Percentiles rank a stretch among this genome's conserved stretches.
These are phyloP conservation scores for Paraphoma chrysanthemicola DNA, from an alignment of 2,329 filamentous ascomycete genomes.

Conservation along the genomic window DNA sequence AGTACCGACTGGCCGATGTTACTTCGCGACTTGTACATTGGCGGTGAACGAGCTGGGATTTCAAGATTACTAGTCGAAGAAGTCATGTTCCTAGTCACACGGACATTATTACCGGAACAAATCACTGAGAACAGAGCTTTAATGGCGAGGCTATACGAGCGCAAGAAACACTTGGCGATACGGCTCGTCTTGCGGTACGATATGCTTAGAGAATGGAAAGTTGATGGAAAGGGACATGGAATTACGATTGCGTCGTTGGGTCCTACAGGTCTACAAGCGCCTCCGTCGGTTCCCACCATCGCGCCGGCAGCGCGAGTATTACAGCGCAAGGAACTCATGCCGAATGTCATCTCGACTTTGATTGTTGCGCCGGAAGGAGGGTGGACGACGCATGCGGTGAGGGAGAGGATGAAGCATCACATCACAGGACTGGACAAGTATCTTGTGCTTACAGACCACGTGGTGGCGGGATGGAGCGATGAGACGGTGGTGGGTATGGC, in stretches of 20 bases:
- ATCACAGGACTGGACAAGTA: constrained; percentile 32
- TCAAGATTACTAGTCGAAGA: constrained; percentile 14
- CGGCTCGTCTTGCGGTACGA: constrained; percentile 34
- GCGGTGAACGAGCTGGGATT: constrained; percentile 19
- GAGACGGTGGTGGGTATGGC: constrained; percentile 10
- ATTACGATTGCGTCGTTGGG: constrained; percentile 13
- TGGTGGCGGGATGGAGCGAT: constrained; percentile 22
- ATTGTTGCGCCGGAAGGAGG: constrained; percentile 23
- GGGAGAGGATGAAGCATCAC: constrained; percentile 39
- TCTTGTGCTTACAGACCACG: constrained; percentile 27
- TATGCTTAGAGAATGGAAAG: constrained; percentile 32
- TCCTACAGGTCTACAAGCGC: not conserved
- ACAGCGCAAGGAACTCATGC: constrained; percentile 13
- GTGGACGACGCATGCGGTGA: constrained; percentile 21
- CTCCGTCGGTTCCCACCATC: not conserved
- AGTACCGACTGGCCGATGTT: not conserved
- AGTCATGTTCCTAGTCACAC: constrained; percentile 30
- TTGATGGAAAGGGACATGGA: constrained; percentile 7
- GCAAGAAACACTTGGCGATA: constrained; percentile 24
- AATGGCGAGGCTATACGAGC: constrained; percentile 27
- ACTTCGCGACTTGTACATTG: constrained; percentile 4
- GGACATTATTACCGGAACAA: constrained; percentile 35
- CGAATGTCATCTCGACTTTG: constrained; percentile 32
- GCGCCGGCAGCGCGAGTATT: not conserved
- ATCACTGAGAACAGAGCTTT: constrained; percentile 28